Conservation (phyloP, 2,329 filamentous ascomycete species). For the Alternaria consortialis region DNA sequence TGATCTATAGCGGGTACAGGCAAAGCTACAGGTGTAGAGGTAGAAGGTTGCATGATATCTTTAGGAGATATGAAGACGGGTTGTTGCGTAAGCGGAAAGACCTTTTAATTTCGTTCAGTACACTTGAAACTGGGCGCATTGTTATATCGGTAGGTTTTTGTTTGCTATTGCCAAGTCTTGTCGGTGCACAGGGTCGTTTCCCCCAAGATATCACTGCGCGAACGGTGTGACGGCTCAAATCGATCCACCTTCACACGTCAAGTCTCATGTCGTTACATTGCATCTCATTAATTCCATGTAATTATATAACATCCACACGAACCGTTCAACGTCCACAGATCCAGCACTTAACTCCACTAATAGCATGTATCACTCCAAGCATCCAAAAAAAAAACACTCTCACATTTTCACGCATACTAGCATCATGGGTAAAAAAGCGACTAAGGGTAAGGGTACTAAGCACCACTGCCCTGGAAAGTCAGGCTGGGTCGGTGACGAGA, state of each 20-base stretch:
- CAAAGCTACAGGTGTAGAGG: not conserved
- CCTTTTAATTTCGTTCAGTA: not conserved
- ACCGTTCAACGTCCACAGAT: not conserved
- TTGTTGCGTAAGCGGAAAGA: not conserved
- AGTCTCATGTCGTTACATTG: not conserved
- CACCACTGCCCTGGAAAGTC: not conserved
- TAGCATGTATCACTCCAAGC: not conserved
- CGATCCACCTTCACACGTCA: accelerated
- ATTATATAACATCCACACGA: not conserved
- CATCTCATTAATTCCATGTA: not conserved
- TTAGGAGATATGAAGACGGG: not conserved
- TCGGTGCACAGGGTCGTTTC: not conserved
- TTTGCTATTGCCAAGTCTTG: not conserved
- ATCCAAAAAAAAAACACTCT: not conserved
- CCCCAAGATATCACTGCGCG: not conserved
- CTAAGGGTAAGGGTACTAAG: too few species aligned
- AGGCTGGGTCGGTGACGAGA: not conserved
- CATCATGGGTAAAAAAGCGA: not conserved
- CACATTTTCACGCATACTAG: not conserved
- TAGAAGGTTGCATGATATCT: not conserved
- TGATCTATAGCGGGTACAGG: accelerated
- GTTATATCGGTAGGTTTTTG: not conserved
- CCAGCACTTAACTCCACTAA: not conserved
- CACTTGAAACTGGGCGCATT: not conserved
- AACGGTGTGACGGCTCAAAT: not conserved